A percentile compares a stretch with the other conserved stretches of the same genome.
Evolutionary conservation across 2,329 filamentous ascomycete genomes (phyloP).

Genomic region (Fusarium sp.): DNA sequence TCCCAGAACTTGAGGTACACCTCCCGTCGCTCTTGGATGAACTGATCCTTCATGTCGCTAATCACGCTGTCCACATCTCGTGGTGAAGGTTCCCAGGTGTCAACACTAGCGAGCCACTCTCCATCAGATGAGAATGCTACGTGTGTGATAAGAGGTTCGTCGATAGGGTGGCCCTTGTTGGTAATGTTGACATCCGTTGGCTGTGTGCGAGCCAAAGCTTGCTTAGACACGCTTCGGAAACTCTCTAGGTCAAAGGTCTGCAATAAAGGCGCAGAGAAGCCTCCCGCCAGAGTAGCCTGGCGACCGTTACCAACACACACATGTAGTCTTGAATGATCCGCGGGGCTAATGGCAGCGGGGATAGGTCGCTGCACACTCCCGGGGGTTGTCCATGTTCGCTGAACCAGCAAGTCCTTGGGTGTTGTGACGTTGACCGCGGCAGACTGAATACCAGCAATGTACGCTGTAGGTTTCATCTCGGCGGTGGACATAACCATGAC

Average conservation of each 20-base stretch:
- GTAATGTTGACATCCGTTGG: conserved; percentile 85
- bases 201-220: conserved; percentile 91
- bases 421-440: conserved; percentile 65
- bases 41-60: conserved; percentile 58
- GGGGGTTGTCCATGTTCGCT: conserved; percentile 64
- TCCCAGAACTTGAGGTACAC: conserved; percentile 94
- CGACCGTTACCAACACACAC: conserved; percentile 76
- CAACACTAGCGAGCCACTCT: conserved; percentile 90
- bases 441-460: conserved; percentile 86
- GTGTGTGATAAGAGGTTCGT: conserved; percentile 83
- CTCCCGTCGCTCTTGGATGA: conserved; percentile 72
- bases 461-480: conserved; percentile 87
- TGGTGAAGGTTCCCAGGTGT: conserved; percentile 86
- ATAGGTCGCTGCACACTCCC: conserved; percentile 65
- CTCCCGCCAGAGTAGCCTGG: conserved; percentile 67
- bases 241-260: conserved; percentile 91
- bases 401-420: conserved; percentile 68
- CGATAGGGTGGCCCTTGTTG: conserved; percentile 78
- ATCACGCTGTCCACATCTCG: conserved; percentile 72
- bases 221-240: conserved; percentile 83
- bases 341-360: conserved; percentile 75
- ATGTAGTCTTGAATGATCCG: conserved; percentile 74
- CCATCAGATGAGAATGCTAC: conserved; percentile 85
- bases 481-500: conserved; percentile 91
- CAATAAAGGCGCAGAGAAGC: conserved; percentile 71